A percentile compares a stretch with the other conserved stretches of the same genome.
phyloP scores from a whole-genome alignment of 352 stramenopile genomes.

The Pythium folliculosum region DNA sequence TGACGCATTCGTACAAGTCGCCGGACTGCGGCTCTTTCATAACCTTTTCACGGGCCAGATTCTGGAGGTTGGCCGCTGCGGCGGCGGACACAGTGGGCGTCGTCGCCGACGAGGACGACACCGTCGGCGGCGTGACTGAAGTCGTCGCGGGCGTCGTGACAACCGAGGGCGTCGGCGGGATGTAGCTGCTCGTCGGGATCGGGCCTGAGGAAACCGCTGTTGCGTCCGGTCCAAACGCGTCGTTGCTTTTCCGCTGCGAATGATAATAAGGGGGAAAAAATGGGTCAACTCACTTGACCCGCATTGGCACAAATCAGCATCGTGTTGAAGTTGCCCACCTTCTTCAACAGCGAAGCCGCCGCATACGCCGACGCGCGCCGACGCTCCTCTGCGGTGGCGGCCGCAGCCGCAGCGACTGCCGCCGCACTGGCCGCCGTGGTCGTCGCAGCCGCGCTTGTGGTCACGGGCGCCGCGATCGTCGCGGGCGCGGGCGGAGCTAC shows the following conservation, averaged over 20 bases:
- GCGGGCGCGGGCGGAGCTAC: slow-evolving; percentile 8
- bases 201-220: slow-evolving; percentile 20
- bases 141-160: slow-evolving; percentile 7
- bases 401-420: slow-evolving; percentile 10
- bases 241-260: slow-evolving; percentile 54
- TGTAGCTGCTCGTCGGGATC: slow-evolving; percentile 27
- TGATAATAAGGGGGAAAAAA: not conserved
- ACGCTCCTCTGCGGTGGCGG: slow-evolving; percentile 28
- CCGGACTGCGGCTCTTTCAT: slow-evolving; percentile 84
- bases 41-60: slow-evolving; percentile 62
- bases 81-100: slow-evolving; percentile 27
- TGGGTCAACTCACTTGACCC: no score
- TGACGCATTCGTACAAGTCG: slow-evolving; percentile 84
- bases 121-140: not conserved
- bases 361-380: slow-evolving; percentile 27
- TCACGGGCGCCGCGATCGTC: slow-evolving; percentile 4
- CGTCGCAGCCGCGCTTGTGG: slow-evolving; percentile 5
- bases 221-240: slow-evolving; percentile 35
- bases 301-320: no score
- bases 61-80: slow-evolving; percentile 22
- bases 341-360: slow-evolving; percentile 36
- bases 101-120: slow-evolving; percentile 10
- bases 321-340: slow-evolving; percentile 24
- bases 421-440: not conserved
- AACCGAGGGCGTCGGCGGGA: slow-evolving; percentile 14